Evolutionary conservation across 129 eudicot species (phyloP), one percentile per base, ranked within the genome.

Genomic region (Centella asiatica): DNA sequence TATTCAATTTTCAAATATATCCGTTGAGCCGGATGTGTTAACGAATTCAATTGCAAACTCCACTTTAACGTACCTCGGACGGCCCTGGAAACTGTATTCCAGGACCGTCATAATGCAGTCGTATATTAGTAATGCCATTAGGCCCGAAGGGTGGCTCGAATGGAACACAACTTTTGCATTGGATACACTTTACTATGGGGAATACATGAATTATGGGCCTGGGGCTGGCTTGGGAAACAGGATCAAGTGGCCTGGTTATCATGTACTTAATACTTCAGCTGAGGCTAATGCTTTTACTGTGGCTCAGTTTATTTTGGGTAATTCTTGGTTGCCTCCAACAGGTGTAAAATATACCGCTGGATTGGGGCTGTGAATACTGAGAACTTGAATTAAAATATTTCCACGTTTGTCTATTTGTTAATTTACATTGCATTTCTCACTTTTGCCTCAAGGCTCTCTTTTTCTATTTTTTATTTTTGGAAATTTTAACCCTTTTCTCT

Each of bases 41-140:
- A 51, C 48, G 6, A 56, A 56, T 32, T 70, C 81, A 2, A 31
- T 12, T 28, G 17, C 37, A 11, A 68, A 63, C 31, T 56, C 69
- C 17, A 71, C 71, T 0, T 48, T 54, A 6, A 84, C 95, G 1
- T 92, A 81, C 54, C 80, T 92, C 8, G 98, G 98, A 15, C 74
- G 98, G 15, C 98, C 98, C 0, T 86, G 95, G 98, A 90, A 81
- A 72, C 50, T 67, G 27, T 84, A 81, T 62, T 90, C 98, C 0
- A 68, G 94, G 4, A 84, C 95, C 2, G 72, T 90, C 10, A 29
- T 84, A 40, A 81, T 90, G 98, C 85, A 90, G 34, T 83, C 90
- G 1, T 76, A 79, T 66, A 84, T 90, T 2, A 82, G 94, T 54
- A 33, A 46, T 1, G 77, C 75, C 24, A 76, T 90, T 0, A 62